Conservation (phyloP, 169 alveolate species). For the Cryptosporidium meleagridis region DNA sequence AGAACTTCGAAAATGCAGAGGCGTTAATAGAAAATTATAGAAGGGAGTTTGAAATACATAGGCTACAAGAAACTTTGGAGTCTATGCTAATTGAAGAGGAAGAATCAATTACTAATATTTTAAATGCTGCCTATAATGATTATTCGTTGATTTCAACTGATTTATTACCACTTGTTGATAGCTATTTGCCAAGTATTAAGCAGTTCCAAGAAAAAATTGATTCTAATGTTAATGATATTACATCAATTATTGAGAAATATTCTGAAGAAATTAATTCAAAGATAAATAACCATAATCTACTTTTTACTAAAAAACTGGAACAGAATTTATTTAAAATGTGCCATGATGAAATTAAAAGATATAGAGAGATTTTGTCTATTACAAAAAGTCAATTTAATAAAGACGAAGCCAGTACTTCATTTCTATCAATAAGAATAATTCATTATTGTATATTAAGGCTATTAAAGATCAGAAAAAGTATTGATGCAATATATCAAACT, state of each 20-base stretch:
- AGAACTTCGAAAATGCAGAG: slow-evolving; percentile 38
- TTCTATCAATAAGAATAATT: slow-evolving; percentile 23
- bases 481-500: background rate
- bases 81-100: slow-evolving; percentile 48
- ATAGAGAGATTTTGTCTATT: background rate
- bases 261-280: slow-evolving; percentile 8
- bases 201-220: slow-evolving; percentile 54
- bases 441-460: slow-evolving; percentile 22
- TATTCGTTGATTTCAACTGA: slow-evolving; percentile 55
- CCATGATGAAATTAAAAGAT: slow-evolving; percentile 4
- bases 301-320: slow-evolving; percentile 24
- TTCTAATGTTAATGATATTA: background rate
- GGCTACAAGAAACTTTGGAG: slow-evolving; percentile 39
- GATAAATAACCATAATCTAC: background rate
- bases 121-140: slow-evolving; percentile 42
- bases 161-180: slow-evolving; percentile 56
- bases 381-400: slow-evolving; percentile 28
- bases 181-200: slow-evolving; percentile 41
- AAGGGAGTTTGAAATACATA: slow-evolving; percentile 51
- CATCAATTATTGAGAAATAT: slow-evolving; percentile 19
- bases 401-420: background rate
- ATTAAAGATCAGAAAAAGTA: background rate
- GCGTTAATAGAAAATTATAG: slow-evolving; percentile 48
- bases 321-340: background rate
- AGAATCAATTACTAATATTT: slow-evolving; percentile 14